These are phyloP conservation scores for Pistacia vera DNA, from an alignment of 345 rosid genomes.

Conservation along the genomic window DNA sequence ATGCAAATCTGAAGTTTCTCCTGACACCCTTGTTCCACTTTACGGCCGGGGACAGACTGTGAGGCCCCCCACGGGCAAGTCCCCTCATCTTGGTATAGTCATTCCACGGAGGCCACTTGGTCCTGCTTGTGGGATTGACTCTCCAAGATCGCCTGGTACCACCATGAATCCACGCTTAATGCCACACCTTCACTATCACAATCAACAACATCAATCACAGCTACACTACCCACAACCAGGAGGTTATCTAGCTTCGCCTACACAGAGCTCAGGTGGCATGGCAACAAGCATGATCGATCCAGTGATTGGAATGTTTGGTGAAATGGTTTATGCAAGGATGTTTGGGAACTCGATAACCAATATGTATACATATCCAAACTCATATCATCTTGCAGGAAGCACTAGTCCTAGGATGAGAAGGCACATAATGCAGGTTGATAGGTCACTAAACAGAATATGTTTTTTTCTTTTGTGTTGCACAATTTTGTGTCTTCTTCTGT, in stretches of 20 bases:
- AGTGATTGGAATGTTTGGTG: slow-evolving; percentile 63
- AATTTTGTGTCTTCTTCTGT: slow-evolving; percentile 66
- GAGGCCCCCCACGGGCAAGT: slow-evolving; percentile 27
- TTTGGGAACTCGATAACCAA: slow-evolving; percentile 58
- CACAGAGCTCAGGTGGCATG: slow-evolving; percentile 37
- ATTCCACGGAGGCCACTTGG: slow-evolving; percentile 56
- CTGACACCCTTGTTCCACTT: slow-evolving; percentile 72
- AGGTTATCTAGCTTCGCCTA: slow-evolving; percentile 39
- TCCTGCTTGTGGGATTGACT: slow-evolving; percentile 35
- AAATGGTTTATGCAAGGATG: slow-evolving; percentile 60
- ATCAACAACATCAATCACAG: slow-evolving; percentile 27
- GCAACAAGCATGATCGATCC: slow-evolving; percentile 45
- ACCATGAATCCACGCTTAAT: slow-evolving; percentile 16
- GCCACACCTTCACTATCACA: slow-evolving; percentile 31
- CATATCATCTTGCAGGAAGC: slow-evolving; percentile 47
- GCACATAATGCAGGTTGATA: slow-evolving; percentile 68
- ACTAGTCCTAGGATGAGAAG: slow-evolving; percentile 71
- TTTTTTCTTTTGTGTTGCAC: slow-evolving; percentile 78
- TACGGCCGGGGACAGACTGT: slow-evolving; percentile 66
- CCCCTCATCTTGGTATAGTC: slow-evolving; percentile 36
- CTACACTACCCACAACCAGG: slow-evolving; percentile 35
- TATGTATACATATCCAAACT: slow-evolving; percentile 49
- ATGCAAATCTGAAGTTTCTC: slow-evolving; percentile 79
- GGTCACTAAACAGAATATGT: slow-evolving; percentile 69
- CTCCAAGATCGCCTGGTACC: slow-evolving; percentile 27